phyloP scores from a whole-genome alignment of 306 rosid genomes.

The Malus asiatica region DNA sequence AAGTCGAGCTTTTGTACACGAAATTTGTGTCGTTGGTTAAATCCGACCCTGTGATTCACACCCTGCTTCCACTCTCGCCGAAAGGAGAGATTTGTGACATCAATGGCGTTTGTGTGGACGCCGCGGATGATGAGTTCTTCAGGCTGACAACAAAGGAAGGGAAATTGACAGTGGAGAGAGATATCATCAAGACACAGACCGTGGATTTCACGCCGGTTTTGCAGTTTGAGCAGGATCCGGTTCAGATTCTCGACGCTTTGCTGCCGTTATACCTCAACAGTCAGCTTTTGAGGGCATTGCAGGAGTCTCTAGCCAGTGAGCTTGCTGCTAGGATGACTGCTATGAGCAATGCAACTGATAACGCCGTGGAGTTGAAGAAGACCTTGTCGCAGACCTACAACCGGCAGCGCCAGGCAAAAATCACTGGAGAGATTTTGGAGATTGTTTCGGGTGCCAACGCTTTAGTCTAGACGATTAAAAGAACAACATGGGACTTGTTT shows the following conservation, averaged over 20 bases:
- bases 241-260: constrained; percentile 85
- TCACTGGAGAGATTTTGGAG: constrained; percentile 88
- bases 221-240: constrained; percentile 91
- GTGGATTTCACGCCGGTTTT: constrained; percentile 55
- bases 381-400: constrained; percentile 48
- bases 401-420: constrained; percentile 82
- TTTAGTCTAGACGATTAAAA: constrained; percentile 2
- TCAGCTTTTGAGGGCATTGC: constrained; percentile 79
- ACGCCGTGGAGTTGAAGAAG: constrained; percentile 69
- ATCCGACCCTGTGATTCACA: constrained; percentile 70
- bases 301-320: constrained; percentile 87
- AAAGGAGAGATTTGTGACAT: constrained; percentile 85
- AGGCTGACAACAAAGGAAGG: constrained; percentile 84
- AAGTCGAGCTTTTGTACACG: constrained; percentile 77
- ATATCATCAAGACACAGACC: constrained; percentile 39
- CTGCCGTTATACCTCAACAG: constrained; percentile 83
- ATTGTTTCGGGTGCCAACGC: constrained; percentile 89
- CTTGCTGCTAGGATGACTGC: constrained; percentile 91
- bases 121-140: constrained; percentile 84
- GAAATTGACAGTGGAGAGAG: constrained; percentile 73
- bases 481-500: background rate
- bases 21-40: constrained; percentile 80
- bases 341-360: constrained; percentile 76
- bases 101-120: constrained; percentile 77
- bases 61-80: constrained; percentile 83